Evolutionary conservation across 176 grass and related monocot species (phyloP).

Genomic region (Avena sativa): DNA sequence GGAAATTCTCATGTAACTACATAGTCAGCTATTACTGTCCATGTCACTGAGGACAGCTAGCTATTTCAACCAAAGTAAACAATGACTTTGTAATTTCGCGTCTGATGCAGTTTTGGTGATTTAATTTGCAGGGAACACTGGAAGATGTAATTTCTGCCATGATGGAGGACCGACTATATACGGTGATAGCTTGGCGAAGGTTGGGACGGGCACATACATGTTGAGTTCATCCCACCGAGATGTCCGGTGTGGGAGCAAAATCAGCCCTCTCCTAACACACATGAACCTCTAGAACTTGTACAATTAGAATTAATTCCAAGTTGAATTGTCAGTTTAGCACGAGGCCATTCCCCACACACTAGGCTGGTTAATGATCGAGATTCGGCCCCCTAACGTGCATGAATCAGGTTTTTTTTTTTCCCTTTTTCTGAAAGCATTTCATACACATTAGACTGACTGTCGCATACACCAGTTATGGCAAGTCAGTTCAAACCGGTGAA

Average conservation of each 20-base stretch:
- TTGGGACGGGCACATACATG: background rate
- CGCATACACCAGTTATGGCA: no score
- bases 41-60: background rate
- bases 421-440: no score
- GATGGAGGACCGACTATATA: conserved; percentile 49
- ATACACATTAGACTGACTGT: no score
- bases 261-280: background rate
- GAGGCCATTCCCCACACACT: background rate
- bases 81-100: background rate
- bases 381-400: no score
- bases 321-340: background rate
- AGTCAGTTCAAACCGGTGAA: no score
- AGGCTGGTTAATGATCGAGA: no score
- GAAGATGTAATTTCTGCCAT: conserved; percentile 55
- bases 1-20: background rate
- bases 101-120: background rate
- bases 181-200: conserved; percentile 45
- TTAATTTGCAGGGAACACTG: conserved; percentile 53
- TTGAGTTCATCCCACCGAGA: background rate
- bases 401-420: no score
- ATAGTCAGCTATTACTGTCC: conserved; percentile 10
- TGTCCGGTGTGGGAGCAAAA: conserved; percentile 3
- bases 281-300: background rate
- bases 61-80: background rate
- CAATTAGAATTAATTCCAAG: background rate